Evolutionary conservation across 2,329 filamentous ascomycete genomes (phyloP), one percentile per base, ranked within the genome.

Genomic region (Sclerotinia sclerotiorum): DNA sequence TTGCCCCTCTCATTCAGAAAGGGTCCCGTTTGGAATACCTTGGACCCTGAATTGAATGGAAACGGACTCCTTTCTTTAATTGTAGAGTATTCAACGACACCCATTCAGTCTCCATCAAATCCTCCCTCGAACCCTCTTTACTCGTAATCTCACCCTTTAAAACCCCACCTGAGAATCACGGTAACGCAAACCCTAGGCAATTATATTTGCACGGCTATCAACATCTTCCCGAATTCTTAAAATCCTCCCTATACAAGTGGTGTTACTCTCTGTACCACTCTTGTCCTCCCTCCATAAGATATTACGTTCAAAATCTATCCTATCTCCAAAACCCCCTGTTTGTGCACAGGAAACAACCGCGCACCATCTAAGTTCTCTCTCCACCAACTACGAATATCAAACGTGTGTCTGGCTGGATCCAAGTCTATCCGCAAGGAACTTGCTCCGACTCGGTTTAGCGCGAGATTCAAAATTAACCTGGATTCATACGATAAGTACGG

Each of bases 311-410:
- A 7, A 11, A 55, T 52, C 49, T 2, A 54, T 29, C 27, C 32
- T n/a, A 5, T 35, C 35, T 35, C 10, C 52, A 35, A 10, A 21
- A 5, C 29, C 52, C 52, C 52, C 19, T 49, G 48, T 24, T 27
- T 51, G 48, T 51, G 15, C 21, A 24, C 55, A 39, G 13, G 55
- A 57, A 56, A 35, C 54, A 35, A 7, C 54, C 29, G 54, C 54
- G 54, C 54, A 35, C 32, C 54, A n/a, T 13, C 21, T 21, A 56
- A n/a, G 19, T 56, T 35, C 32, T n/a, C 55, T 57, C 55, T 3
- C 55, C 55, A 55, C 48, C 19, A 48, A 60, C 39, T 46, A 63
- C 68, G 63, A 60, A 46, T 46, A 42, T 39, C 54, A 56, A 56
- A 56, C 54, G 54, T 56, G 54, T 56, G 54, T 39, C 54, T 39